Percentiles rank a stretch among this genome's conserved stretches.
phyloP scores from a whole-genome alignment of 169 alveolate genomes.

The Plasmodium yoelii region DNA sequence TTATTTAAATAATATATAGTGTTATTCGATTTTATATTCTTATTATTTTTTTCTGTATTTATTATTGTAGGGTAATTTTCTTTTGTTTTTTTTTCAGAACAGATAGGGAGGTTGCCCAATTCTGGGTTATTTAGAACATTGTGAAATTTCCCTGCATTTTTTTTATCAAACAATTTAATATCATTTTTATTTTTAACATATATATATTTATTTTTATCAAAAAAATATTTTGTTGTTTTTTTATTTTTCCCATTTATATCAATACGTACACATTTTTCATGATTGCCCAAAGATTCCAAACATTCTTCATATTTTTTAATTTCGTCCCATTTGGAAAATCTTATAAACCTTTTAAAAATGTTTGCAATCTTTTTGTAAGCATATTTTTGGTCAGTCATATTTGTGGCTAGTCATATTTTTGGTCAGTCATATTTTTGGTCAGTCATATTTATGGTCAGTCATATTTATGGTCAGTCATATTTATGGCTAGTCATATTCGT shows the following conservation, averaged over 20 bases:
- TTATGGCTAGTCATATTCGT: too few species aligned
- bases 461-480: too few species aligned
- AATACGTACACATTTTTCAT: conserved; percentile 29
- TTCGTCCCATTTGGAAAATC: too few species aligned
- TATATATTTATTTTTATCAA: conserved; percentile 37
- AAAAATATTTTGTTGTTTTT: conserved; percentile 29
- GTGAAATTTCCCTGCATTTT: neutral
- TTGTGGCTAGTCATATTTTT: too few species aligned
- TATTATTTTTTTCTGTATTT: too few species aligned
- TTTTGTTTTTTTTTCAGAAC: neutral
- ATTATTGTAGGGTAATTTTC: too few species aligned
- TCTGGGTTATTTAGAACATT: neutral
- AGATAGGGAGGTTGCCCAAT: neutral
- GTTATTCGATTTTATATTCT: neutral
- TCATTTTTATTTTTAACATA: conserved; percentile 26
- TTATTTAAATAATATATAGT: neutral
- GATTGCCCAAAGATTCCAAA: conserved; percentile 14
- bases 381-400: too few species aligned
- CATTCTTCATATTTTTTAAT: conserved; percentile 18
- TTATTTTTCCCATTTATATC: conserved; percentile 39
- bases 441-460: too few species aligned
- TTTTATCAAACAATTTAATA: conserved; percentile 17
- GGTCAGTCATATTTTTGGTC: too few species aligned
- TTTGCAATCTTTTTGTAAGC: too few species aligned
- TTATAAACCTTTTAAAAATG: too few species aligned